A percentile compares a stretch with the other conserved stretches of the same genome.
phyloP scores from a whole-genome alignment of 345 rosid genomes.

The Citrus sp. region DNA sequence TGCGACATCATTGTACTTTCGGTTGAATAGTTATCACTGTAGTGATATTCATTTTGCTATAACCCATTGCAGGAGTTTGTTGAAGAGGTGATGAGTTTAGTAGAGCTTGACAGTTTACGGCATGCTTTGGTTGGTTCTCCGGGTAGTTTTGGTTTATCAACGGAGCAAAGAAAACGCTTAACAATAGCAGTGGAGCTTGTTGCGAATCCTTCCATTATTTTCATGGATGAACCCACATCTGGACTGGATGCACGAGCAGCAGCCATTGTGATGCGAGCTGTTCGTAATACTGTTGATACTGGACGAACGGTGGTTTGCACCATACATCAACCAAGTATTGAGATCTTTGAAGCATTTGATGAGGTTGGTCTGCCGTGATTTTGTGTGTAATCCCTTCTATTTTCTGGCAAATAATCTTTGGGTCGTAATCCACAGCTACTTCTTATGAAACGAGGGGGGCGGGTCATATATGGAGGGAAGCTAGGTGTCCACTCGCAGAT shows the following conservation, averaged over 20 bases:
- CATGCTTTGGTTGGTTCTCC: background rate
- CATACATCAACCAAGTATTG: constrained; percentile 8
- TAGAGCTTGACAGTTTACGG: background rate
- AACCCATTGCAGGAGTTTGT: background rate
- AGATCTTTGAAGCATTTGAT: constrained; percentile 9
- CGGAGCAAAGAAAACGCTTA: constrained; percentile 1
- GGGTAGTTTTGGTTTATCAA: background rate
- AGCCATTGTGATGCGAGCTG: background rate
- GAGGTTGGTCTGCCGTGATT: constrained; percentile 11
- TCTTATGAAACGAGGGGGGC: constrained; percentile 95
- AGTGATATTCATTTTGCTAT: too few species aligned
- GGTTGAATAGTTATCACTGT: background rate
- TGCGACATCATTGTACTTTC: background rate
- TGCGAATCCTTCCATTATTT: constrained; percentile 2
- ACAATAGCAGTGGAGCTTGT: constrained; percentile 8
- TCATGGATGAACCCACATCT: constrained; percentile 1
- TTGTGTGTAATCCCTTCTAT: background rate
- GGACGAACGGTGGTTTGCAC: constrained; percentile 7
- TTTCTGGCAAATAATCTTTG: background rate
- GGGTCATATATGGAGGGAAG: constrained; percentile 78
- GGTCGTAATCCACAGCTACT: constrained; percentile 49
- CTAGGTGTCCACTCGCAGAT: constrained; percentile 60
- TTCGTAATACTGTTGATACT: background rate
- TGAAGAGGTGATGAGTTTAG: background rate
- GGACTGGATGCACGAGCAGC: constrained; percentile 3